Conservation (phyloP, 345 rosid species). For the Euphorbia pulcherrima region DNA sequence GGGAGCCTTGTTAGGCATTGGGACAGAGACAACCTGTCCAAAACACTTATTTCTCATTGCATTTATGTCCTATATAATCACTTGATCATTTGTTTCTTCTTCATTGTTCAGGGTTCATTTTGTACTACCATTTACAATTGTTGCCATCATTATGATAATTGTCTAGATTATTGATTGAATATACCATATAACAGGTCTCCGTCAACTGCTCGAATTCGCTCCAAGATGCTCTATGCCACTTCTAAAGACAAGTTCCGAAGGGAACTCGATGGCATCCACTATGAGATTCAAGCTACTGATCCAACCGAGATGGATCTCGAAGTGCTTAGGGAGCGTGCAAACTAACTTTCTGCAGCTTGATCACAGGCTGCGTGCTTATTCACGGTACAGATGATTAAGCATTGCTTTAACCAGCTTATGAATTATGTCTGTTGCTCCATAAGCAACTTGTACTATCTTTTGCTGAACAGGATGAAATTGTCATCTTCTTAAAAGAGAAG, state of each 20-base stretch:
- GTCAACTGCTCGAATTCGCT: slow-evolving; percentile 25
- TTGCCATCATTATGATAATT: neutral
- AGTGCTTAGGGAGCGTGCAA: slow-evolving; percentile 25
- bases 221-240: slow-evolving; percentile 26
- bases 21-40: no score
- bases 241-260: slow-evolving; percentile 23
- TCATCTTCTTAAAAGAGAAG: slow-evolving; percentile 9
- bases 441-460: slow-evolving; percentile 3
- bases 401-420: neutral
- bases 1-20: no score
- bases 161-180: neutral
- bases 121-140: neutral
- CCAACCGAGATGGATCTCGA: slow-evolving; percentile 23
- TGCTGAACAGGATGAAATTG: slow-evolving; percentile 5
- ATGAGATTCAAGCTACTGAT: slow-evolving; percentile 26
- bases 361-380: neutral
- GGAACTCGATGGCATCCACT: slow-evolving; percentile 20
- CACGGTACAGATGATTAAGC: neutral
- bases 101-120: neutral
- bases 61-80: neutral
- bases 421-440: slow-evolving; percentile 1
- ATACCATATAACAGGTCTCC: slow-evolving; percentile 16
- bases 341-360: neutral
- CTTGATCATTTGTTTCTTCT: neutral
- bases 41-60: no score